Conservation (phyloP, 176 grass and related monocot genomes). For the Avena insularis region DNA sequence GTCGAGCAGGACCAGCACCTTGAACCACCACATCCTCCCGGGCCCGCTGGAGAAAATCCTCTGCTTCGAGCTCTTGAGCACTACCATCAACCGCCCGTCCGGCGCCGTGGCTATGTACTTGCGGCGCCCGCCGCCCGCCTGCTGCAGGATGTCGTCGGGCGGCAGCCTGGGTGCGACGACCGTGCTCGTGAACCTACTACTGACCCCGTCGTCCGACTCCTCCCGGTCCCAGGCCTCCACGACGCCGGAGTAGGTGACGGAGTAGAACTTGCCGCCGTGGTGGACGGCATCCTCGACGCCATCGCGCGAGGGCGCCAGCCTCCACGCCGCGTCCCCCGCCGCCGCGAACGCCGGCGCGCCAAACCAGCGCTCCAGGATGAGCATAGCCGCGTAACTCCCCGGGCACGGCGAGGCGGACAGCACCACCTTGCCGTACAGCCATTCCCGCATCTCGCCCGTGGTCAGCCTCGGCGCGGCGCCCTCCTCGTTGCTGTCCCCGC, state of each 20-base stretch:
- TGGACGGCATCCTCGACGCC: background rate
- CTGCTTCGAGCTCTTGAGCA: background rate
- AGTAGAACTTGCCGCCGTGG: background rate
- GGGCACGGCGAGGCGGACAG: background rate
- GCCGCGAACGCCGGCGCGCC: background rate
- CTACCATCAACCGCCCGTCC: background rate
- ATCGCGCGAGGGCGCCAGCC: background rate
- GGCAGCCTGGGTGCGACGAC: background rate
- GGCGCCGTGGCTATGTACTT: background rate
- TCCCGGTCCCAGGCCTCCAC: background rate
- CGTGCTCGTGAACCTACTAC: background rate
- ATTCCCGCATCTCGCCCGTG: background rate
- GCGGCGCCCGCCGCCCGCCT: background rate
- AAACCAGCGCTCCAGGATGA: background rate
- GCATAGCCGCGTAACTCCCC: background rate
- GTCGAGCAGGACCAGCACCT: background rate
- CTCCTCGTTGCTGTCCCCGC: background rate
- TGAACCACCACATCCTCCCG: background rate
- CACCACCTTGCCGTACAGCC: slow-evolving; percentile 19
- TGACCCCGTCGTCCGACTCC: background rate
- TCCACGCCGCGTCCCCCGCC: background rate
- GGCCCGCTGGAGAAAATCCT: background rate
- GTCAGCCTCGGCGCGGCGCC: too few relatives aligned
- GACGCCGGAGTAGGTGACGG: background rate
- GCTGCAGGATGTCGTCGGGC: background rate